Percentiles rank a stretch among this genome's conserved stretches.
These are phyloP conservation scores for Ustilago nuda DNA, from an alignment of 1,284 basidiomycete species.

Conservation along the genomic window DNA sequence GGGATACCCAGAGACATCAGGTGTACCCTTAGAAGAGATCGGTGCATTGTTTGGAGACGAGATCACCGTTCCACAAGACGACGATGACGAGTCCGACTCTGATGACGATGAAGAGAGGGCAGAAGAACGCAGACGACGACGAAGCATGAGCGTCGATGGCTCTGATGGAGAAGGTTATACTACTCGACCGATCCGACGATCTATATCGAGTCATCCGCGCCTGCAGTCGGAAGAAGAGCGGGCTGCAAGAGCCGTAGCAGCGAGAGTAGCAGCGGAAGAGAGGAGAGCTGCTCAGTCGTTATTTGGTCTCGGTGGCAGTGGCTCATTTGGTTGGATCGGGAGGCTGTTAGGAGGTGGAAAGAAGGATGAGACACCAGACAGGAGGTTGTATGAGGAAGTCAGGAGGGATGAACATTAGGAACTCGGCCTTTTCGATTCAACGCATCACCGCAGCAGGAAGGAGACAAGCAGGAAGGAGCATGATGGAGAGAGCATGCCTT, in stretches of 20 bases:
- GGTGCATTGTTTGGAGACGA: conserved; percentile 70
- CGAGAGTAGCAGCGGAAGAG: conserved; percentile 51
- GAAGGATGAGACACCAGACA: conserved; percentile 22
- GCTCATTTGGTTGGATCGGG: conserved; percentile 20
- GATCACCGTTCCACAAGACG: conserved; percentile 62
- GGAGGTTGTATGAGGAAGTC: conserved; percentile 53
- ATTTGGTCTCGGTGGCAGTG: conserved; percentile 27
- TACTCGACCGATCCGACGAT: conserved; percentile 56
- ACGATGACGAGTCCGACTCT: conserved; percentile 34
- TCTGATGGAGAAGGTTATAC: conserved; percentile 20
- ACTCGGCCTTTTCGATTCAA: conserved; percentile 41
- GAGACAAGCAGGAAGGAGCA: background rate
- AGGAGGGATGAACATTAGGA: conserved; percentile 57
- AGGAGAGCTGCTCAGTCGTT: conserved; percentile 75
- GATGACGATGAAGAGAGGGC: conserved; percentile 35
- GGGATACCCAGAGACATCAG: conserved; percentile 76
- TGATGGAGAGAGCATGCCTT: conserved; percentile 11
- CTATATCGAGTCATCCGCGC: conserved; percentile 71
- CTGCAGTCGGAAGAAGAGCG: conserved; percentile 79
- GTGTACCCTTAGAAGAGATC: conserved; percentile 74
- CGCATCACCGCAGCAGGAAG: background rate
- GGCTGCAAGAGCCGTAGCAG: conserved; percentile 73
- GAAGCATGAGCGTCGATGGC: conserved; percentile 24
- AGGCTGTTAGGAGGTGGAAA: conserved; percentile 36
- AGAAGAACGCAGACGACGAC: conserved; percentile 21